Base-by-base conservation (phyloP, 306 rosid genomes). In the Pueraria montana region DNA sequence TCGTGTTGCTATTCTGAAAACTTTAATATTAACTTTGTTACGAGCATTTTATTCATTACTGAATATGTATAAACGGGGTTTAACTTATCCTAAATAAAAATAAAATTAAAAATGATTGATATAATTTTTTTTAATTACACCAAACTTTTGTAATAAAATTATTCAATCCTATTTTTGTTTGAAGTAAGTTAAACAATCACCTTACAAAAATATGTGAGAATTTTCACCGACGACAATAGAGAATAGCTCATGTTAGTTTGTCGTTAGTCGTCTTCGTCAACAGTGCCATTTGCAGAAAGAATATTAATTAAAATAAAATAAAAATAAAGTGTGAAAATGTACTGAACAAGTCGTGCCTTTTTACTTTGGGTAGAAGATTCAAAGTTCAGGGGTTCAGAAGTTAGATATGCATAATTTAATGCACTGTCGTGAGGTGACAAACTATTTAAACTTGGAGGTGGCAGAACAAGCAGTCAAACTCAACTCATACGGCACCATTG, bases 371-470 rank as follows among this genome's bases (percentile, higher is more conserved):
- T 52, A 53, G 58, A 72, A 84, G 43, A 84, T 72, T 84, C 79
- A 72, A 67, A 73, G 36, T 74, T 79, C 16, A 40, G 76, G 76
- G 18, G 13, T 34, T 62, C 56, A 81, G 83, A 9, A 64, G 88
- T 85, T 85, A 76, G 91, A 66, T 72, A 55, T 77, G 56, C 83
- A 77, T 81, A 87, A 87, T 91, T 90, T 50, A 91, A 87, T 89
- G 91, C 89, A 46, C 66, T 78, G 81, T 69, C 82, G 58, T 24
- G 56, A 45, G 11, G 11, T 56, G 26, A 50, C 55, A 23, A 16
- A 49, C 48, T 58, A 80, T 79, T 86, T 74, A 77, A 88, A 77
- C 65, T 14, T 64, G 65, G 52, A 75, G 11, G 6, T 38, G 7
- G 52, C 55, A 27, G 59, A 77, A 79, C 34, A 34, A 83, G 8